phyloP scores from a whole-genome alignment of 768 basidiomycete species.

The Auricularia sp. region DNA sequence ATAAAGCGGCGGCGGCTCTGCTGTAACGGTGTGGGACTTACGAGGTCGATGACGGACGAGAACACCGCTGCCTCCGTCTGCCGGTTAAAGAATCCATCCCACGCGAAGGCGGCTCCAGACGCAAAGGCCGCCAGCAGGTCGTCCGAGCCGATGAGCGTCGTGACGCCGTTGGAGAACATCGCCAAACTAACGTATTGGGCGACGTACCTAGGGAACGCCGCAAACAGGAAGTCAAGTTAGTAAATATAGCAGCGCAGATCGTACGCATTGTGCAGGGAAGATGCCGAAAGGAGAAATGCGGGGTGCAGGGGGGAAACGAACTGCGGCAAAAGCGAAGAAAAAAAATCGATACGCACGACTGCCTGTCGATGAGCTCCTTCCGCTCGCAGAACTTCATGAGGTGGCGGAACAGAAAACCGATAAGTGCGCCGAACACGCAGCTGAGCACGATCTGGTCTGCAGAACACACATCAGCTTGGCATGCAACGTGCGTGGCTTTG shows the following conservation, averaged over 20 bases:
- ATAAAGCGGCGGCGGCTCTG: slow-evolving; percentile 19
- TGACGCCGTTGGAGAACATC: slow-evolving; percentile 75
- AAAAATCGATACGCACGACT: slow-evolving; percentile 37
- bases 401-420: slow-evolving; percentile 76
- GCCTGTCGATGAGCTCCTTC: slow-evolving; percentile 80
- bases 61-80: slow-evolving; percentile 94
- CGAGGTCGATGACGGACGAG: slow-evolving; percentile 88
- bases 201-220: slow-evolving; percentile 39
- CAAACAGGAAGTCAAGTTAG: too few species aligned
- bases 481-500: too few species aligned
- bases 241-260: too few species aligned
- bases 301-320: not conserved
- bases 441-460: slow-evolving; percentile 73
- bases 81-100: slow-evolving; percentile 90
- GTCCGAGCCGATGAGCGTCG: slow-evolving; percentile 79
- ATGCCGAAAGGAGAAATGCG: too few species aligned
- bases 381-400: slow-evolving; percentile 90
- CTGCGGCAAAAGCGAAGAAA: not conserved
- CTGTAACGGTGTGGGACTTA: slow-evolving; percentile 62
- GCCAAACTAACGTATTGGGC: slow-evolving; percentile 85
- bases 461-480: not conserved
- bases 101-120: slow-evolving; percentile 92
- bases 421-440: slow-evolving; percentile 56
- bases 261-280: too few species aligned
- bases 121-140: slow-evolving; percentile 91